Evolutionary conservation across 2,329 filamentous ascomycete species (phyloP).

Genomic region (Curvularia hawaiiensis): DNA sequence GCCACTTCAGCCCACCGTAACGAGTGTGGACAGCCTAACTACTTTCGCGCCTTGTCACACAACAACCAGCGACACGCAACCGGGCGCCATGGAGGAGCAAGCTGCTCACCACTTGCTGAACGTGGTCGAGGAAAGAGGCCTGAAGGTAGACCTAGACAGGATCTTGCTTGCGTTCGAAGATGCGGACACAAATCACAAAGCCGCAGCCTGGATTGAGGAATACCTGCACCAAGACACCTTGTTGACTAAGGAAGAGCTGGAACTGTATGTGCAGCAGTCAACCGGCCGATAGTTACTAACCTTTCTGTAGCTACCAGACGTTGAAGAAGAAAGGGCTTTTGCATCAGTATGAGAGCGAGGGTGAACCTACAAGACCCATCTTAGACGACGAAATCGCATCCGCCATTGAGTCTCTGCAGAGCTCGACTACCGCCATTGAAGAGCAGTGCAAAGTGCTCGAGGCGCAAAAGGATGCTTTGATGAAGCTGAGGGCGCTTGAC

Average conservation of each 20-base stretch:
- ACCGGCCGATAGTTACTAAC: background rate
- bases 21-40: slow-evolving; percentile 24
- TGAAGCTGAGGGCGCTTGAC: slow-evolving; percentile 58
- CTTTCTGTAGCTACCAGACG: slow-evolving; percentile 34
- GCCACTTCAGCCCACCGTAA: slow-evolving; percentile 26
- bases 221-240: slow-evolving; percentile 54
- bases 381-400: slow-evolving; percentile 64
- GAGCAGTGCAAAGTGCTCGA: slow-evolving; percentile 67
- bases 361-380: slow-evolving; percentile 52
- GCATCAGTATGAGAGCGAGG: slow-evolving; percentile 39
- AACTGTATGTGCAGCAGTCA: slow-evolving; percentile 44
- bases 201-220: slow-evolving; percentile 53
- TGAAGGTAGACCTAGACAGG: slow-evolving; percentile 52
- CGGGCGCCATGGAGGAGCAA: slow-evolving; percentile 40
- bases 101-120: slow-evolving; percentile 51
- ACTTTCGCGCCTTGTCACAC: slow-evolving; percentile 29
- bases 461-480: slow-evolving; percentile 66
- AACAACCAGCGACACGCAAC: slow-evolving; percentile 20
- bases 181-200: slow-evolving; percentile 47
- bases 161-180: slow-evolving; percentile 55
- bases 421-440: slow-evolving; percentile 67
- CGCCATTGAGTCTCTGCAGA: slow-evolving; percentile 68
- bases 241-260: slow-evolving; percentile 55
- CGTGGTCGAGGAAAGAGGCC: slow-evolving; percentile 52
- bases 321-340: slow-evolving; percentile 41